Conservation (phyloP, 345 rosid genomes). For the Rhodomyrtus tomentosa region DNA sequence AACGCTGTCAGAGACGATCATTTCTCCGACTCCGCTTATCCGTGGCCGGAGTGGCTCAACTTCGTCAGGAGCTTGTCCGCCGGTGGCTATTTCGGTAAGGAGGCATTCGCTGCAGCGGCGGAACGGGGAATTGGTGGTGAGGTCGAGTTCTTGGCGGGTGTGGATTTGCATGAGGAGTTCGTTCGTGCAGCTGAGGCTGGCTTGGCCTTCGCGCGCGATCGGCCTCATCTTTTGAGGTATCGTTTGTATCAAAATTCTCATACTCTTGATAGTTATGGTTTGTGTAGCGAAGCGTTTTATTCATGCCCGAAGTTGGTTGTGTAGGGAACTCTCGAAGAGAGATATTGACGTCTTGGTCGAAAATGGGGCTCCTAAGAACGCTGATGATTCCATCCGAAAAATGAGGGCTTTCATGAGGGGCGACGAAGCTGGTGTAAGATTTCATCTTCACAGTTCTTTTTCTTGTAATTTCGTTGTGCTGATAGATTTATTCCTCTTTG, state of each 20-base stretch:
- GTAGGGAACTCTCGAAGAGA: constrained; percentile 57
- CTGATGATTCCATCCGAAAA: constrained; percentile 41
- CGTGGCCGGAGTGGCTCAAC: not conserved
- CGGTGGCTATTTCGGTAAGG: constrained; percentile 23
- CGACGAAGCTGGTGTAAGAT: constrained; percentile 21
- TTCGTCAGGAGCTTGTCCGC: constrained; percentile 25
- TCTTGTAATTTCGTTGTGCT: not conserved
- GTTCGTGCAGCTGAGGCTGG: constrained; percentile 39
- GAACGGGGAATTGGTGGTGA: not conserved
- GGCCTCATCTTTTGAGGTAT: constrained; percentile 45
- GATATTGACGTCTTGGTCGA: constrained; percentile 56
- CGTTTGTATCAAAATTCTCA: not conserved
- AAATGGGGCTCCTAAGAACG: constrained; percentile 43
- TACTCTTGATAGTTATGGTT: not conserved
- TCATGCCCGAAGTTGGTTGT: not conserved
- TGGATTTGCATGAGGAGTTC: constrained; percentile 40
- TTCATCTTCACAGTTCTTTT: not conserved
- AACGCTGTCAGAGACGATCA: not conserved
- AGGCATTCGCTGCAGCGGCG: not conserved
- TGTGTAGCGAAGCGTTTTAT: not conserved
- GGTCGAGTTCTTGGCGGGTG: constrained; percentile 17
- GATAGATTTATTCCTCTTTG: not conserved
- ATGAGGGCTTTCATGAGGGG: constrained; percentile 35
- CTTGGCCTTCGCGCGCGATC: constrained; percentile 50
- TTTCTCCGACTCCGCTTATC: not conserved